A percentile compares a stretch with the other conserved stretches of the same genome.
phyloP scores from a whole-genome alignment of 129 eudicot genomes.

The Chrysanthemum lavandulifolium region DNA sequence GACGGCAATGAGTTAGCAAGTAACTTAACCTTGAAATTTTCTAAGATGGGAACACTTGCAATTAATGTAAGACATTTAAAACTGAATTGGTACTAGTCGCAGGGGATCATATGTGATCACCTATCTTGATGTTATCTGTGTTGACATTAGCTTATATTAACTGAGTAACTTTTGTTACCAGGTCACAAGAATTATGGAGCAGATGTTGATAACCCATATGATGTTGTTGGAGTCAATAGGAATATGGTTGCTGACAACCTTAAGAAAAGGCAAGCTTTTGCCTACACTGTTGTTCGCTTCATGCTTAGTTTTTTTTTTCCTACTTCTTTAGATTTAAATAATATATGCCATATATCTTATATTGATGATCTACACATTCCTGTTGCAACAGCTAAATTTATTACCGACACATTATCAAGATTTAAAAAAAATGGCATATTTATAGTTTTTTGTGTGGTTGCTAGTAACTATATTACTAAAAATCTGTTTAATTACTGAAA shows the following conservation, averaged over 20 bases:
- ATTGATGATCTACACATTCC: too few species aligned
- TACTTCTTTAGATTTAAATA: too few species aligned
- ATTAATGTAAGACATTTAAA: neutral
- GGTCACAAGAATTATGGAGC: slow-evolving; percentile 90
- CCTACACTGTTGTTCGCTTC: neutral
- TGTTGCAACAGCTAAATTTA: slow-evolving; percentile 3
- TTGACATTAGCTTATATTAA: slow-evolving; percentile 13
- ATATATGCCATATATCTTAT: too few species aligned
- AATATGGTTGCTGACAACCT: slow-evolving; percentile 80
- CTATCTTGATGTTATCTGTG: slow-evolving; percentile 11
- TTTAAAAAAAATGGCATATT: slow-evolving; percentile 4
- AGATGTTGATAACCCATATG: slow-evolving; percentile 77
- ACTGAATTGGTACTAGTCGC: neutral
- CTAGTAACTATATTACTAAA: neutral
- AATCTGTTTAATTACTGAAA: slow-evolving; percentile 5
- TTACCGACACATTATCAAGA: neutral
- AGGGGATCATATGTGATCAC: neutral
- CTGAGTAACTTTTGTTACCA: slow-evolving; percentile 32
- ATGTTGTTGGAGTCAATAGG: slow-evolving; percentile 79
- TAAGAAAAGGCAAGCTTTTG: slow-evolving; percentile 75
- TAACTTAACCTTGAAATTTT: neutral
- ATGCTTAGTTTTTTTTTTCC: too few species aligned
- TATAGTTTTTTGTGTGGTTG: slow-evolving; percentile 3
- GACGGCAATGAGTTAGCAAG: neutral
- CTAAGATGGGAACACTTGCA: slow-evolving; percentile 5